A percentile compares a stretch with the other conserved stretches of the same genome.
Conservation (phyloP, 495 filamentous ascomycete species). For the Parachaetomium inaequale region DNA sequence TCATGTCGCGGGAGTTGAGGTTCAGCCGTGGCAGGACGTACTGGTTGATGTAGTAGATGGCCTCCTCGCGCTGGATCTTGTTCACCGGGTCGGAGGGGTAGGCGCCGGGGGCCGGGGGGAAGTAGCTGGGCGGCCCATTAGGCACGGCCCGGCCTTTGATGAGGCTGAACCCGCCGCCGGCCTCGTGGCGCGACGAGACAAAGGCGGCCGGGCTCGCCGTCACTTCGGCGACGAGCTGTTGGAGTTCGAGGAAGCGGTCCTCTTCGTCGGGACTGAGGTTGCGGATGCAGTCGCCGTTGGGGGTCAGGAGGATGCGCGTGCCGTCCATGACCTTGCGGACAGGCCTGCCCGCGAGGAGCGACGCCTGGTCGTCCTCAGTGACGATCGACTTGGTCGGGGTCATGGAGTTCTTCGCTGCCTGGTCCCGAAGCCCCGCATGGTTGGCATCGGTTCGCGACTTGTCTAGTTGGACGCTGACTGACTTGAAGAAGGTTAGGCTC, state of each 20-base stretch:
- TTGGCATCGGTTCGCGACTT: slow-evolving; percentile 23
- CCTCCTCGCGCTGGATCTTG: slow-evolving; percentile 59
- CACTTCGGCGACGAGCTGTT: slow-evolving; percentile 53
- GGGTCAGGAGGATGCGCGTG: slow-evolving; percentile 64
- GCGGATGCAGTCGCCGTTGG: slow-evolving; percentile 71
- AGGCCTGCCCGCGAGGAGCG: slow-evolving; percentile 46
- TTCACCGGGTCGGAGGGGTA: slow-evolving; percentile 48
- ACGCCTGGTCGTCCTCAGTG: slow-evolving; percentile 49
- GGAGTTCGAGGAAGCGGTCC: slow-evolving; percentile 68
- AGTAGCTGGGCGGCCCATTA: slow-evolving; percentile 53
- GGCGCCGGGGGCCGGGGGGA: slow-evolving; percentile 41
- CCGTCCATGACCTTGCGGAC: slow-evolving; percentile 50
- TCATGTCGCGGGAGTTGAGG: slow-evolving; percentile 41
- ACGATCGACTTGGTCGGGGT: slow-evolving; percentile 46
- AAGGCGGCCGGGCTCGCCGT: slow-evolving; percentile 47
- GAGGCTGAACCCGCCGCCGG: slow-evolving; percentile 48
- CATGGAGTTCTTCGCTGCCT: slow-evolving; percentile 19
- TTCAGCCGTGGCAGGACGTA: slow-evolving; percentile 55
- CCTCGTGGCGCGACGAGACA: slow-evolving; percentile 43
- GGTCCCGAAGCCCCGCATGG: slow-evolving; percentile 10
- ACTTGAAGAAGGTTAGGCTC: slow-evolving; percentile 38
- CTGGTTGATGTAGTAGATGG: slow-evolving; percentile 64
- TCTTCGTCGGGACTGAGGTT: slow-evolving; percentile 75
- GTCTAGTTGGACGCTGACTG: slow-evolving; percentile 19
- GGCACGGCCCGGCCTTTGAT: slow-evolving; percentile 55